These are phyloP conservation scores for Termitomyces sp. DNA, from an alignment of 768 basidiomycete species.

Conservation along the genomic window DNA sequence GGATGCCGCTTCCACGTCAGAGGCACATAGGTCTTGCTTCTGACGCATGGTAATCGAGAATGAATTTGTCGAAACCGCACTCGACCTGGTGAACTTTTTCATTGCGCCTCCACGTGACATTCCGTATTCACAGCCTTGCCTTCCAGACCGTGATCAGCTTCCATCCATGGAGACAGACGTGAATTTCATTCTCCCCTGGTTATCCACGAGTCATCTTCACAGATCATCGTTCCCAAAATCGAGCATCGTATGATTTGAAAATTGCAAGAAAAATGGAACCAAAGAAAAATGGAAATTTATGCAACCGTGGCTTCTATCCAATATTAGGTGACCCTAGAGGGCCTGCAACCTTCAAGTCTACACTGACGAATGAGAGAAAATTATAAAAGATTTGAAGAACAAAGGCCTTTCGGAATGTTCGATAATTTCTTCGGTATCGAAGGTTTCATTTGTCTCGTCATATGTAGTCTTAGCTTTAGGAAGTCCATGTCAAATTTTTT, in stretches of 20 bases:
- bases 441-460: background rate
- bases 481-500: too few species aligned
- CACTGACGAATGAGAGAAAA: background rate
- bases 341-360: background rate
- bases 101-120: background rate
- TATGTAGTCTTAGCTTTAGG: background rate
- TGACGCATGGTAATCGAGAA: background rate
- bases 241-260: background rate
- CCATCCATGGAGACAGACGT: background rate
- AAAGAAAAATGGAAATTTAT: background rate
- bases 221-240: background rate
- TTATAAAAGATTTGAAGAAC: background rate
- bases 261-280: background rate
- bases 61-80: background rate
- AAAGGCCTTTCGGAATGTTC: background rate
- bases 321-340: background rate
- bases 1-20: background rate
- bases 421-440: background rate
- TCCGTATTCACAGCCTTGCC: too few species aligned
- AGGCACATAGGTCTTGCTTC: background rate
- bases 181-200: background rate
- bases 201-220: background rate
- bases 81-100: too few species aligned
- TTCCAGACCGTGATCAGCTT: too few species aligned
- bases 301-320: too few species aligned